These are phyloP conservation scores for Fraxinus platypoda DNA, from an alignment of 305 asterid species.

Conservation along the genomic window DNA sequence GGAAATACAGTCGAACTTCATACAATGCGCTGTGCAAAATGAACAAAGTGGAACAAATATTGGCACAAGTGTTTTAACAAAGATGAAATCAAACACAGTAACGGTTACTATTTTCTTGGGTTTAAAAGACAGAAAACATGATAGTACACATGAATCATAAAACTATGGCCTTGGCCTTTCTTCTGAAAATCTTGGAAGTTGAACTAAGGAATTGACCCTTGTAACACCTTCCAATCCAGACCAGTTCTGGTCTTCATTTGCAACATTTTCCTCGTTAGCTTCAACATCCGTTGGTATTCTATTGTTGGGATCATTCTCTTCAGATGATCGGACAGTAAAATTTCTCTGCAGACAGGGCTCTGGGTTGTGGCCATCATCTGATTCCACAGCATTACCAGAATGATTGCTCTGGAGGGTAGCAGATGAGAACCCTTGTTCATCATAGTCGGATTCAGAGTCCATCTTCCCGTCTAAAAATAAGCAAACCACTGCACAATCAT, in stretches of 20 bases:
- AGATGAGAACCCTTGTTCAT: conserved; percentile 75
- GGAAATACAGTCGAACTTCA: not conserved
- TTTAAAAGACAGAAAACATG: not conserved
- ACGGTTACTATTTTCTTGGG: not conserved
- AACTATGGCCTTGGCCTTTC: conserved; percentile 51
- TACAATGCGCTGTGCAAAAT: not conserved
- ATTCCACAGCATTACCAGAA: conserved; percentile 58
- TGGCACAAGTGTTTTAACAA: not conserved
- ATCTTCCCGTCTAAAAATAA: conserved; percentile 78
- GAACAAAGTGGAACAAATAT: not conserved
- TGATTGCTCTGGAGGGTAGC: conserved; percentile 71
- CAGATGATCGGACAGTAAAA: conserved; percentile 68
- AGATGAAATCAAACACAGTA: not conserved
- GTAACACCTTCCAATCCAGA: conserved; percentile 92
- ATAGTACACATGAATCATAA: not conserved
- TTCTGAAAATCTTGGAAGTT: conserved; percentile 77
- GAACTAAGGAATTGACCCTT: conserved; percentile 84
- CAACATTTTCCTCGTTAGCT: conserved; percentile 27
- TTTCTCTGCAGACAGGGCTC: conserved; percentile 82
- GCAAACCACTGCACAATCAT: conserved; percentile 96
- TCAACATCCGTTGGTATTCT: conserved; percentile 36
- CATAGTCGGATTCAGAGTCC: conserved; percentile 81
- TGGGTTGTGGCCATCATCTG: conserved; percentile 69
- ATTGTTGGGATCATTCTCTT: conserved; percentile 45
- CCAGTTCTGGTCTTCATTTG: conserved; percentile 65